A percentile compares a stretch with the other conserved stretches of the same genome.
Conservation (phyloP, 495 filamentous ascomycete species). For the Aspergillus coremiiformis region DNA sequence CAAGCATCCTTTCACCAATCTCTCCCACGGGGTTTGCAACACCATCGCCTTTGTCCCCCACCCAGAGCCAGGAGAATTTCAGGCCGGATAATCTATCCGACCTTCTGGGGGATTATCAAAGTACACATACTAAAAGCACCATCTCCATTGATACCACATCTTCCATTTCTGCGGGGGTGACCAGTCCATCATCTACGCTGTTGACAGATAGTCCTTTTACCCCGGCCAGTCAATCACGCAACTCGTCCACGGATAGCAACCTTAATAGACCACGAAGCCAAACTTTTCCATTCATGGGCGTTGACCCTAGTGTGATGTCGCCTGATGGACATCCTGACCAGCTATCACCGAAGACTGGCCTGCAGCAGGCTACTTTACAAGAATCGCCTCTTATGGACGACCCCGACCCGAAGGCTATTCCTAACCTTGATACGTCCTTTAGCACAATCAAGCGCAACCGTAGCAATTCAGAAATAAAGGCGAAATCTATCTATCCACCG, state of each 20-base stretch:
- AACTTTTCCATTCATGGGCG: conserved; percentile 69
- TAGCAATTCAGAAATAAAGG: conserved; percentile 40
- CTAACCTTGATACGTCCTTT: conserved; percentile 17
- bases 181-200: conserved; percentile 82
- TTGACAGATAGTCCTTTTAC: conserved; percentile 69
- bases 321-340: conserved; percentile 55
- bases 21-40: conserved; percentile 58
- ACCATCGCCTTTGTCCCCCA: conserved; percentile 59
- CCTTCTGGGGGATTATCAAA: conserved; percentile 45
- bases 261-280: conserved; percentile 78
- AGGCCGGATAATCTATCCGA: conserved; percentile 48
- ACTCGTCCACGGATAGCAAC: conserved; percentile 46
- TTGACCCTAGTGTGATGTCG: conserved; percentile 66
- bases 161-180: conserved; percentile 65
- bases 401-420: conserved; percentile 10
- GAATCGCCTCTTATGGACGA: conserved; percentile 62
- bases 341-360: conserved; percentile 53
- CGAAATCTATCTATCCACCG: conserved; percentile 43
- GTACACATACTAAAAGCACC: conserved; percentile 50
- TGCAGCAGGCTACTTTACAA: conserved; percentile 52
- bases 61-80: conserved; percentile 59
- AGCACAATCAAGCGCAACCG: conserved; percentile 39
- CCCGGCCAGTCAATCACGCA: conserved; percentile 55
- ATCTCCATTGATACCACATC: conserved; percentile 52
- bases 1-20: conserved; percentile 60